phyloP scores from a whole-genome alignment of 148 eudicot species.

The Salicornia ramosissima region DNA sequence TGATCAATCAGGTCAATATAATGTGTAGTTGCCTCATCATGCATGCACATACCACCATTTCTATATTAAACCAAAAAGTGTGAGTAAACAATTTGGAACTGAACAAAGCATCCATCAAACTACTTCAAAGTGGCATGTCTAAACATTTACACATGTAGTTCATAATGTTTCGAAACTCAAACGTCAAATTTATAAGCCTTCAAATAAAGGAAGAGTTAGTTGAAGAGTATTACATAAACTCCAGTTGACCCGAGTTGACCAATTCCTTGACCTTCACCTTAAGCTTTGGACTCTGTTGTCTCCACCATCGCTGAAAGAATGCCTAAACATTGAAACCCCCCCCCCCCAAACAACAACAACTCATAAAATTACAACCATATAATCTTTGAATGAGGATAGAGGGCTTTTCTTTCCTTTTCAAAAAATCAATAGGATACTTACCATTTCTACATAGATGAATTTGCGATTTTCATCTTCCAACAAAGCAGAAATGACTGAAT shows the following conservation, averaged over 20 bases:
- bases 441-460: constrained; percentile 71
- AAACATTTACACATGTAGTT: background rate
- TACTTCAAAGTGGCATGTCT: constrained; percentile 1
- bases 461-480: constrained; percentile 54
- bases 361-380: background rate
- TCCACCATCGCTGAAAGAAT: constrained; percentile 84
- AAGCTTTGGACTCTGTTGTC: constrained; percentile 53
- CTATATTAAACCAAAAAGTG: constrained; percentile 26
- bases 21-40: constrained; percentile 78
- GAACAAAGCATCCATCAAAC: background rate
- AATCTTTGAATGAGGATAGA: no score
- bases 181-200: background rate
- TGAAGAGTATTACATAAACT: constrained; percentile 51
- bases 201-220: background rate
- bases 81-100: constrained; percentile 1
- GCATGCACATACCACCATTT: constrained; percentile 86
- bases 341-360: background rate
- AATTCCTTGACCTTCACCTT: constrained; percentile 60
- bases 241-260: constrained; percentile 65
- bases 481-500: constrained; percentile 57
- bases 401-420: no score
- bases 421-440: constrained; percentile 15
- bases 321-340: constrained; percentile 39
- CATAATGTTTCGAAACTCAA: background rate
- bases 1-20: constrained; percentile 77